Conservation (phyloP, 805 yeast genomes). For the Wickerhamiella dianesei region DNA sequence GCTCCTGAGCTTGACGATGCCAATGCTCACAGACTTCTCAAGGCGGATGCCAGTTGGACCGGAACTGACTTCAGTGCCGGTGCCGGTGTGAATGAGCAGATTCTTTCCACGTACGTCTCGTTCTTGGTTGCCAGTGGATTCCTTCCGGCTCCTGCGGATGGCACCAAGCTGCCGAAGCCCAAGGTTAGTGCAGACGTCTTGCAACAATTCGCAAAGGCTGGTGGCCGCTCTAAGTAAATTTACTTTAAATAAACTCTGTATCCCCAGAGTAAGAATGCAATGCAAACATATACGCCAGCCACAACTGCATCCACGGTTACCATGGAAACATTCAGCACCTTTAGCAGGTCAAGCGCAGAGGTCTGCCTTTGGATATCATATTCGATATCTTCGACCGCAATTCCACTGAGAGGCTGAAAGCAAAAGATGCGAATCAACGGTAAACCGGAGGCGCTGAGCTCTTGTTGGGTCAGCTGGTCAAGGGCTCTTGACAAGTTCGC, state of each 20-base stretch:
- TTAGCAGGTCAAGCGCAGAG: neutral
- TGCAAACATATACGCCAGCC: neutral
- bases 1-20: constrained; percentile 92
- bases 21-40: constrained; percentile 62
- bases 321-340: neutral
- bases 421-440: neutral
- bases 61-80: constrained; percentile 59
- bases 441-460: neutral
- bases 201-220: constrained; percentile 25
- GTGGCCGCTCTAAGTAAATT: constrained; percentile 25
- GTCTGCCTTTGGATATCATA: neutral
- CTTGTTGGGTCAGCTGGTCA: neutral
- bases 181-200: constrained; percentile 32
- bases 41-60: constrained; percentile 45
- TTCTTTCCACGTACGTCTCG: constrained; percentile 63
- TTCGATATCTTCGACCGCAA: neutral
- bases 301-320: neutral
- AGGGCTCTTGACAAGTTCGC: neutral
- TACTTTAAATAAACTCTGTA: too few species aligned
- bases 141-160: constrained; percentile 45
- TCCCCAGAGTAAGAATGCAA: too few species aligned
- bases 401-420: neutral
- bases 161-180: constrained; percentile 29
- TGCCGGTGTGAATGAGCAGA: constrained; percentile 53
- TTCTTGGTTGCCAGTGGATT: constrained; percentile 73